A percentile compares a stretch with the other conserved stretches of the same genome.
Conservation (phyloP, 306 rosid species). For the Rosa multiflora region DNA sequence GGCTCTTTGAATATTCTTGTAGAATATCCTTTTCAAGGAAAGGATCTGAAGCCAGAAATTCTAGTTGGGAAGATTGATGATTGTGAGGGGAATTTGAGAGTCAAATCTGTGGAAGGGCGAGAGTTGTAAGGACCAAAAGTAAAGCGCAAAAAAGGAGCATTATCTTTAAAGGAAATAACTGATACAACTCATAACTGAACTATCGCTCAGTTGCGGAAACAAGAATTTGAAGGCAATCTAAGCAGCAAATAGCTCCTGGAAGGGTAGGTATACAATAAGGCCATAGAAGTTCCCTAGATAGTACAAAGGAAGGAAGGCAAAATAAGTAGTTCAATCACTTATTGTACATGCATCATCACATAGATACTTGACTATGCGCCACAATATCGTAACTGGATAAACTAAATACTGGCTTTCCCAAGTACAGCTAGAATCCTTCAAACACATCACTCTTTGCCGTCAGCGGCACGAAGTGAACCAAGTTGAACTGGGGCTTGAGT, state of each 20-base stretch:
- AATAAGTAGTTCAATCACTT: not conserved
- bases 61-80: not conserved
- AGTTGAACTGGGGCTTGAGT: constrained; percentile 98
- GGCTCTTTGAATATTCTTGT: not conserved
- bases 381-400: constrained; percentile 16
- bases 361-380: constrained; percentile 11
- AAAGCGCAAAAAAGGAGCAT: not conserved
- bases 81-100: not conserved
- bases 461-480: constrained; percentile 92
- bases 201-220: constrained; percentile 8
- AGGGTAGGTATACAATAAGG: not conserved
- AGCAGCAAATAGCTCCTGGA: constrained; percentile 24
- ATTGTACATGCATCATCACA: constrained; percentile 20
- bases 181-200: not conserved
- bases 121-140: not conserved
- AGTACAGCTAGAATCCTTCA: constrained; percentile 11
- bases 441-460: constrained; percentile 68
- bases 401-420: constrained; percentile 13
- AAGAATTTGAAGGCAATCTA: not conserved
- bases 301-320: not conserved
- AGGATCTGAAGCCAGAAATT: not conserved
- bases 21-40: constrained; percentile 6
- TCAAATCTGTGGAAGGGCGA: not conserved
- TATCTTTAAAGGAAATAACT: not conserved
- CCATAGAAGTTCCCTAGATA: constrained; percentile 27